Base-by-base conservation (phyloP, 2,329 filamentous ascomycete species). In the Colletotrichum lentis region DNA sequence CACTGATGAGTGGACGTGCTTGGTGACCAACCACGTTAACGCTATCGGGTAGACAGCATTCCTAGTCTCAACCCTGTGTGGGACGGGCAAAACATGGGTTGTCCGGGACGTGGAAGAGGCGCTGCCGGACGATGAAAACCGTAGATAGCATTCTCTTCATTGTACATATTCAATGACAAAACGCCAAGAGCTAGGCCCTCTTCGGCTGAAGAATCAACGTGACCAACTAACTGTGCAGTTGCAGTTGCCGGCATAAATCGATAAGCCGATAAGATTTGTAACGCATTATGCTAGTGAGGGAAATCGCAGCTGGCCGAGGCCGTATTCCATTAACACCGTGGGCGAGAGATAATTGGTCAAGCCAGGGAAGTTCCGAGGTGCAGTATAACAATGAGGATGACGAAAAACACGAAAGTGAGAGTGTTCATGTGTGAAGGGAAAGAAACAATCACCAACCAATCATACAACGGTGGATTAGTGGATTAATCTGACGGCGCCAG, bases 21-120 rank as follows among this genome's bases (percentile, higher is more conserved):
- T 84, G 65, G 79, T 83, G 31, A 80, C 78, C 7, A 74, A 84
- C 53, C 81, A 84, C 69, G 76, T 84, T 18, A 66, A 62, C 3
- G 56, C 61, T 3, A 68, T 68, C 20, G 57, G 67, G 16, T 71
- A 64, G 58, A 35, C 1, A 1, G 5, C 12, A 5, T 16, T 20
- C 12, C 3, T n/a, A 12, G 7, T 5, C 37, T 52, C 16, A 27
- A 47, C 24, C 3, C 39, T 5, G 22, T 24, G 18, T 5, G 3
- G 44, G 20, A 39, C 20, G 20, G 20, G 16, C 24, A 2, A 35
- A 7, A 7, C 12, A n/a, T 5, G 14, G 14, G 12, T 49, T 49
- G 44, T 5, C 14, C 18, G 12, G 18, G 2, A 6, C 5, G 18
- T 31, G 50, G n/a, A 8, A 56, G 14, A 24, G 12, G 18, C 31